These are phyloP conservation scores for Climacium dendroides DNA, from an alignment of 225 moss, liverwort and hornwort genomes.

Conservation along the genomic window DNA sequence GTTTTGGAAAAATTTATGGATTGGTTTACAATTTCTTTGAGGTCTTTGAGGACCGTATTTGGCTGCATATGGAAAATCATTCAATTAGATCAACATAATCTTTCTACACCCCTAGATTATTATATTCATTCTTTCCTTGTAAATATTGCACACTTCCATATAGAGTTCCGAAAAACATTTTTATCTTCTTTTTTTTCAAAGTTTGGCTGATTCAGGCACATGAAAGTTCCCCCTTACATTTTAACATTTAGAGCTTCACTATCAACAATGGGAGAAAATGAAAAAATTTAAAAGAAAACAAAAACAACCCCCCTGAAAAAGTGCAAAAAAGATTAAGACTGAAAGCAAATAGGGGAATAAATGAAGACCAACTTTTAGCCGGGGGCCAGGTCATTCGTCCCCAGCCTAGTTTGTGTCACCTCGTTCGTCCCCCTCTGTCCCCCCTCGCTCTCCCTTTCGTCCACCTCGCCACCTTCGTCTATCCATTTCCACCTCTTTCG, in stretches of 20 bases:
- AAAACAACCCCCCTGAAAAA: not conserved
- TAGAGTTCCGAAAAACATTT: fast-evolving
- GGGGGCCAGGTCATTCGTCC: conserved; percentile 4
- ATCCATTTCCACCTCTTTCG: not conserved
- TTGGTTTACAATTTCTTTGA: not conserved
- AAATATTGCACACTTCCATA: not conserved
- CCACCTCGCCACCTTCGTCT: not conserved
- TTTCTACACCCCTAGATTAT: fast-evolving
- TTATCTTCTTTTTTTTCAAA: not conserved
- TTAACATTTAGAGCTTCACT: not conserved
- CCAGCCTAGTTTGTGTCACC: conserved; percentile 9
- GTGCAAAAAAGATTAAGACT: not conserved
- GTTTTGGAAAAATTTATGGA: not conserved
- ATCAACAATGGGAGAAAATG: not conserved
- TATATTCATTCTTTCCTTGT: not conserved
- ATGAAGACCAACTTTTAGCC: not conserved
- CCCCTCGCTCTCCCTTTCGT: not conserved
- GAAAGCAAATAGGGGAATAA: not conserved
- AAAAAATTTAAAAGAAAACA: not conserved
- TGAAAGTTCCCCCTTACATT: not conserved
- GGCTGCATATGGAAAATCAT: fast-evolving
- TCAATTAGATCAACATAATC: not conserved
- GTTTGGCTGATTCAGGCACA: not conserved
- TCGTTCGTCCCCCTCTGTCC: not conserved
- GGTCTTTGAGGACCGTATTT: not conserved